Base-by-base conservation (phyloP, 192 early-diverging fungal genomes). In the Bifiguratus adelaidae region DNA sequence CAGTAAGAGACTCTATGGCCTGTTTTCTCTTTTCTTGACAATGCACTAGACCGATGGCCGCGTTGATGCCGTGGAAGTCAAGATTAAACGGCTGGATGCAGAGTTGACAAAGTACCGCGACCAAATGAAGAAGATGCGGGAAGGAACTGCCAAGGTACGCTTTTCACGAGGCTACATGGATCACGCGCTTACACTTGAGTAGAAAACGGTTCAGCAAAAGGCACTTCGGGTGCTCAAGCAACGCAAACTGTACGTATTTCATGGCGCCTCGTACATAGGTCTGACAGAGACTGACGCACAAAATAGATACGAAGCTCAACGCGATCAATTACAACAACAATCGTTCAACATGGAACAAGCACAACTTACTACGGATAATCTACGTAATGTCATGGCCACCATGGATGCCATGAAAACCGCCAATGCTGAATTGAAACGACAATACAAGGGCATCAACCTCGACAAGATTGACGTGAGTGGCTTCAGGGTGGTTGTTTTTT, bases 291-390 rank as follows among this genome's bases (percentile, higher is more conserved):
- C n/a, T n/a, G n/a, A n/a, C n/a, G n/a, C 1, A 34, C 15, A 34
- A 13, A 34, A 16, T 55, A 86, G 78, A 15, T 88, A 95, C 61
- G 96, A 99, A 63, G 71, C 69, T 21, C 94, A 97, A 64, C 75
- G 90, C 29, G 92, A 99, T 50, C 86, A 93, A 55, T 74, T 97
- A 35, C 82, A 83, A 66, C 92, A 95, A 62, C 92, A 97, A 65
- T 83, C 93, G 24, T 97, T 93, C 58, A 99, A 97, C 70, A 99
- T 99, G 96, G 96, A 99, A 64, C 91, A 95, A 71, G 87, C 90
- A 33, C 61, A 69, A 37, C 76, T 86, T 50, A 86, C 92, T 7
- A 94, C 87, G 4, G 96, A 99, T 30, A 99, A 97, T 62, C 60
- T 99, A 37, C 90, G 88, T 50, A 96, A 95, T 65, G 95, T 95